phyloP scores from a whole-genome alignment of 345 rosid genomes.

The Moricandia moricandioides region DNA sequence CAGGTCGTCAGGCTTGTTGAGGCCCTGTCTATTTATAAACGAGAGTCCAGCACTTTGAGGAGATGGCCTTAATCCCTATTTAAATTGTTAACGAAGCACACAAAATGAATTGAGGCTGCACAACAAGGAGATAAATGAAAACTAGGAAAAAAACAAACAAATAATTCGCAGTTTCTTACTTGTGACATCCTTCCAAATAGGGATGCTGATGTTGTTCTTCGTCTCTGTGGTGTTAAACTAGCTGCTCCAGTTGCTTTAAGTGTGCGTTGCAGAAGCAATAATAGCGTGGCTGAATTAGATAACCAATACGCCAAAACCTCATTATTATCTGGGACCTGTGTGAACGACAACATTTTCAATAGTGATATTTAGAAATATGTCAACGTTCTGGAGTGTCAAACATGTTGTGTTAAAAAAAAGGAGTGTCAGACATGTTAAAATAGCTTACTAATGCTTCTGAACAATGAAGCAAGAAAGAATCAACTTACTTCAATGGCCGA shows the following conservation, averaged over 20 bases:
- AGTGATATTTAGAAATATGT: neutral
- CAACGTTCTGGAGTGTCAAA: neutral
- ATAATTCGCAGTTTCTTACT: slow-evolving; percentile 47
- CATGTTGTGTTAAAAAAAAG: no score
- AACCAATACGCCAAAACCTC: slow-evolving; percentile 88
- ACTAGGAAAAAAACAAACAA: slow-evolving; percentile 2
- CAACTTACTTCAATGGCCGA: slow-evolving; percentile 72
- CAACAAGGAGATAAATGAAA: slow-evolving; percentile 5
- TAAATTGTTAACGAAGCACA: slow-evolving; percentile 26
- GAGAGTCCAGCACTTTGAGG: slow-evolving; percentile 92
- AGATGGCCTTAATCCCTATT: slow-evolving; percentile 77
- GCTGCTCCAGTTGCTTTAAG: slow-evolving; percentile 98
- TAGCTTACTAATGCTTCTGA: neutral
- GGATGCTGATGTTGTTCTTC: slow-evolving; percentile 85
- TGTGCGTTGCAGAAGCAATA: slow-evolving; percentile 87
- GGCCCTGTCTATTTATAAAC: slow-evolving; percentile 66
- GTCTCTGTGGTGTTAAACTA: slow-evolving; percentile 92
- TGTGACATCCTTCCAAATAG: slow-evolving; percentile 98
- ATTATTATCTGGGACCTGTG: slow-evolving; percentile 83
- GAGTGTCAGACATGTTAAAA: neutral
- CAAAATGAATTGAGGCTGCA: slow-evolving; percentile 10
- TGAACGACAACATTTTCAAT: slow-evolving; percentile 24
- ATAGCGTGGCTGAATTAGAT: slow-evolving; percentile 85
- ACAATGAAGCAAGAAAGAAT: slow-evolving; percentile 1
- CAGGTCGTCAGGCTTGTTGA: slow-evolving; percentile 76